These are phyloP conservation scores for Ustilago esculenta DNA, from an alignment of 1,284 basidiomycete genomes.

Conservation along the genomic window DNA sequence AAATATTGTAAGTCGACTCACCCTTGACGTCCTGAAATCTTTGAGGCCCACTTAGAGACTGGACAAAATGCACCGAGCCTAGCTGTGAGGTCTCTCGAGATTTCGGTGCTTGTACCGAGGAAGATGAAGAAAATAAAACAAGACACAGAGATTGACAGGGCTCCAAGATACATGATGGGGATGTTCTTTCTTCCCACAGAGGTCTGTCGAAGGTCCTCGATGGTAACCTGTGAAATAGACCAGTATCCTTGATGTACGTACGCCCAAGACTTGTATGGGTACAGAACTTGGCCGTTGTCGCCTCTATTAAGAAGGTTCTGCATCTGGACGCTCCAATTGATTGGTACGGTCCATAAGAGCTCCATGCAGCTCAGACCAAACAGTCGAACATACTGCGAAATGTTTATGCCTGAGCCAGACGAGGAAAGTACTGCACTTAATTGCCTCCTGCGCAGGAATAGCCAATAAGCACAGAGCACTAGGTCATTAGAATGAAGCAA, in stretches of 20 bases:
- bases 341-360: background rate
- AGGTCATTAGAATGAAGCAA: too few species aligned
- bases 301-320: background rate
- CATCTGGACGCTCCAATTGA: slow-evolving; percentile 2
- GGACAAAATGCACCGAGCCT: background rate
- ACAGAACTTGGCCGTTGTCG: background rate
- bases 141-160: background rate
- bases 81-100: background rate
- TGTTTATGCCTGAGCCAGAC: background rate
- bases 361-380: slow-evolving; percentile 1
- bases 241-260: background rate
- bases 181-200: background rate
- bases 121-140: background rate
- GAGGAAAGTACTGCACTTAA: slow-evolving; percentile 2
- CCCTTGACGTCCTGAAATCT: too few species aligned
- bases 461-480: background rate
- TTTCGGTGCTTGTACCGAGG: background rate
- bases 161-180: background rate
- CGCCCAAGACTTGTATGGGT: background rate
- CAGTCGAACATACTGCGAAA: slow-evolving; percentile 1
- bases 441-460: background rate
- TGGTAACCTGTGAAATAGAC: background rate
- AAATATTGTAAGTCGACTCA: too few species aligned
- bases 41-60: background rate
- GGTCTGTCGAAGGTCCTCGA: background rate